phyloP scores from a whole-genome alignment of 2,329 filamentous ascomycete species.

The Cucurbitaria berberidis region DNA sequence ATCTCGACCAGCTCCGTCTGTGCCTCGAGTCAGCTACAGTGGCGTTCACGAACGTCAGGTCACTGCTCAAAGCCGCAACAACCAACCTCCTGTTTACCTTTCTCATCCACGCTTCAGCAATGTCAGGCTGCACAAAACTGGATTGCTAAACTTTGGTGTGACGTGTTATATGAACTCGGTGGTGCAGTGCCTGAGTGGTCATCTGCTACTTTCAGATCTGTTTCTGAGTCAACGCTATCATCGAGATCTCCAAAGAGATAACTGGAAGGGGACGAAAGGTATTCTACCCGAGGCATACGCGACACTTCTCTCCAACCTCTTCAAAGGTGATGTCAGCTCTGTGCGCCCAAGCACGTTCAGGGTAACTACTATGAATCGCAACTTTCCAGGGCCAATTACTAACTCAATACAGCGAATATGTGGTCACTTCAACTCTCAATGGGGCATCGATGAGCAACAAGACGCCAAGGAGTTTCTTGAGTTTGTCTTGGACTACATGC shows the following conservation, averaged over 20 bases:
- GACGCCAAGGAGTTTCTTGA: constrained; percentile 90
- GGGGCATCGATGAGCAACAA: constrained; percentile 79
- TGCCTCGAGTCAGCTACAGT: constrained; percentile 73
- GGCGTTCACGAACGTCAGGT: constrained; percentile 70
- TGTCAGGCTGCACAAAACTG: constrained; percentile 66
- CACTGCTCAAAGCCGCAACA: constrained; percentile 40
- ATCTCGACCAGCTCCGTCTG: constrained; percentile 64
- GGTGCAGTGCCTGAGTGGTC: constrained; percentile 81
- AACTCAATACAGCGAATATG: constrained; percentile 60
- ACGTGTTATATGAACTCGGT: constrained; percentile 95
- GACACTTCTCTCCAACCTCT: constrained; percentile 66
- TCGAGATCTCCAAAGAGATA: constrained; percentile 63
- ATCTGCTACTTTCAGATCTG: constrained; percentile 65
- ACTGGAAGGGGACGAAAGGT: constrained; percentile 70
- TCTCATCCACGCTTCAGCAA: constrained; percentile 53
- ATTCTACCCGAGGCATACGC: constrained; percentile 67
- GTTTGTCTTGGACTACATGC: constrained; percentile 79
- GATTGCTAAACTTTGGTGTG: constrained; percentile 78
- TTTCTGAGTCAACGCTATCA: constrained; percentile 69
- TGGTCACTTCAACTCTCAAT: constrained; percentile 67
- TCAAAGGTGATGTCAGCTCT: constrained; percentile 62
- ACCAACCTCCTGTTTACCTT: constrained; percentile 53
- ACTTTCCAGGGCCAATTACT: constrained; percentile 9
- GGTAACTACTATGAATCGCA: constrained; percentile 26
- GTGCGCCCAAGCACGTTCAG: constrained; percentile 56